Base-by-base conservation (phyloP, 345 rosid genomes). In the Eucalyptus grandis region DNA sequence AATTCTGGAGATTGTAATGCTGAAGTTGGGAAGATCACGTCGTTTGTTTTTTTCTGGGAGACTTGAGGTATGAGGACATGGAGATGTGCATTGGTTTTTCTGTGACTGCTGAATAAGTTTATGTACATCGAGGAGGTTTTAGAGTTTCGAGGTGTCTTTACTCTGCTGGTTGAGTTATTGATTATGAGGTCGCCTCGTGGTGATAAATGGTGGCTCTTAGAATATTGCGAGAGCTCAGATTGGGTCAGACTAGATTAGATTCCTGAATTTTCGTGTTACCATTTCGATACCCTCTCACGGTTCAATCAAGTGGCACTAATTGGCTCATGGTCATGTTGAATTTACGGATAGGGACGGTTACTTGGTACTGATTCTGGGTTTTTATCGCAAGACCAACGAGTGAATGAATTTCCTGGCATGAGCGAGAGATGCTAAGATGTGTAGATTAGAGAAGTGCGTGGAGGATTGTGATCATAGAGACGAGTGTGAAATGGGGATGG, bases 401-500 rank as follows among this genome's bases (percentile, higher is more conserved):
- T 34, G 82, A 72, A 72, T 72, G 62, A 56, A 56, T 56, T 72
- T 12, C 26, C 21, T 6, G 82, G 34, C 37, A 58, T 4, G 26
- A 44, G 67, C 65, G 49, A 50, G 60, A 51, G 89, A 46, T 49
- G 62, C 37, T 58, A 37, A 90, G 80, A 87, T 87, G 91, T 72
- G 89, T 30, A 88, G 60, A 87, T 82, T 88, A 86, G 91, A 92
- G 91, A 67, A 86, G 88, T 86, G 93, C 91, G 89, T 77, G 60
- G 91, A 91, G 88, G 89, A 90, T 87, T 91, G 91, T 89, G 90
- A 92, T 89, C 90, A 88, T 90, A 93, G 92, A 91, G 92, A 92
- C 89, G 92, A 94, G 58, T 91, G 88, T 47, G 92, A 94, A 89
- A 93, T 97, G 94, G 92, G 94, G 86, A 92, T 93, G 88, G 94